These are phyloP conservation scores for Grosmannia huntii DNA, from an alignment of 2,329 filamentous ascomycete species.

Conservation along the genomic window DNA sequence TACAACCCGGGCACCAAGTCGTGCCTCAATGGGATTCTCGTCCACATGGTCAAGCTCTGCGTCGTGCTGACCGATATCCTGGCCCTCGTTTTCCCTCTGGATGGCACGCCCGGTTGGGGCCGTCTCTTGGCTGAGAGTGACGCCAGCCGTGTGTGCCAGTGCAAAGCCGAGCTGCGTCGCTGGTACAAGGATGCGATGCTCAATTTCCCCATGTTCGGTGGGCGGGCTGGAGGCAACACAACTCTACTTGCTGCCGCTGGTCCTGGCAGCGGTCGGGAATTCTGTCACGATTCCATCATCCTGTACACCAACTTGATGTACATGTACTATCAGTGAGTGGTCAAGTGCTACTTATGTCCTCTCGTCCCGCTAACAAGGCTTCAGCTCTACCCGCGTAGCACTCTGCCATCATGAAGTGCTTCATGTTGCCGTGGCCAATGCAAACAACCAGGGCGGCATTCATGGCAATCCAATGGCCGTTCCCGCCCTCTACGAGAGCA, in stretches of 20 bases:
- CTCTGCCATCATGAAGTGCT: conserved; percentile 12
- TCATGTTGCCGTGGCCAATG: conserved; percentile 27
- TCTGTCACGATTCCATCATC: conserved; percentile 11
- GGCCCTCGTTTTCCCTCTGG: conserved; percentile 11
- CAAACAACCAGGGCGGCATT: conserved; percentile 19
- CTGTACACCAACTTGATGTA: conserved; percentile 13
- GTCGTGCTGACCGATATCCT: conserved; percentile 11
- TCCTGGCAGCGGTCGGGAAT: background rate
- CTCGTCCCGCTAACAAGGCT: background rate
- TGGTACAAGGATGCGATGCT: background rate
- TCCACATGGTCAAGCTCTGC: conserved; percentile 10
- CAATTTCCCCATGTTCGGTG: background rate
- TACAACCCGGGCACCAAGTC: conserved; percentile 13
- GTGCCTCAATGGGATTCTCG: conserved; percentile 9
- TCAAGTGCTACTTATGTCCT: background rate
- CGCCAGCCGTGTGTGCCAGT: conserved; percentile 7
- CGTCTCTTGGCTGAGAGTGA: conserved; percentile 5
- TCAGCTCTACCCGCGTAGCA: conserved; percentile 10
- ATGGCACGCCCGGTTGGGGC: conserved; percentile 11
- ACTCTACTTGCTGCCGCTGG: background rate
- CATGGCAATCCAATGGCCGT: background rate
- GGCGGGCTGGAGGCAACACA: background rate
- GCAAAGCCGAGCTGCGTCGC: conserved; percentile 5
- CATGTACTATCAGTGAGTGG: conserved; percentile 12
- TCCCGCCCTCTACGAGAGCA: conserved; percentile 8